These are phyloP conservation scores for Globisporangium uncinulatum DNA, from an alignment of 352 stramenopile genomes.

Conservation along the genomic window DNA sequence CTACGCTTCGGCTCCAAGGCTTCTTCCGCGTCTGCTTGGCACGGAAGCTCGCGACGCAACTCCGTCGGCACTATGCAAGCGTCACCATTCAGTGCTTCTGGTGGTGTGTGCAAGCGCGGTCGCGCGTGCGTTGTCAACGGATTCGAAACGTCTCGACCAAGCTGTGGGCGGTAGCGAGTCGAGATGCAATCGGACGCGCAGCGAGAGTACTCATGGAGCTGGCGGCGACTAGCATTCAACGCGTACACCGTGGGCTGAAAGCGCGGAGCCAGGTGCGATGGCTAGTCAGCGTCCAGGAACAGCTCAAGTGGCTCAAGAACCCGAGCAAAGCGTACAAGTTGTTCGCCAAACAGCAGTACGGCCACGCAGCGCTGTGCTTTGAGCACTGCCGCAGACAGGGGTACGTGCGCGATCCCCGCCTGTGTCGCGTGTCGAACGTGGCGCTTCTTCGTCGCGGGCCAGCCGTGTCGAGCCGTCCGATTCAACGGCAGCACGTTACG, in stretches of 20 bases:
- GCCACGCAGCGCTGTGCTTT: slow-evolving; percentile 39
- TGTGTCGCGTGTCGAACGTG: not conserved
- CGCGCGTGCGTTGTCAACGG: slow-evolving; percentile 16
- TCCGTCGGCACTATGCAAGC: slow-evolving; percentile 22
- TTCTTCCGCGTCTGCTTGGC: slow-evolving; percentile 44
- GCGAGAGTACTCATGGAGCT: slow-evolving; percentile 13
- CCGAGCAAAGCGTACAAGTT: slow-evolving; percentile 40
- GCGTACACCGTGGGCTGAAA: slow-evolving; percentile 32
- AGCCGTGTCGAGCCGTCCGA: not conserved
- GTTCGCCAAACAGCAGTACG: slow-evolving; percentile 29
- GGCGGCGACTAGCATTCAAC: slow-evolving; percentile 36
- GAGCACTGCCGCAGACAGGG: slow-evolving; percentile 46
- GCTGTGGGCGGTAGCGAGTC: slow-evolving; percentile 15
- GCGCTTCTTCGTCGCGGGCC: not conserved
- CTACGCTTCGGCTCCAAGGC: slow-evolving; percentile 29
- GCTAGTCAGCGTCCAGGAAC: slow-evolving; percentile 22
- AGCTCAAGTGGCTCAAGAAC: slow-evolving; percentile 44
- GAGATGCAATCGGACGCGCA: slow-evolving; percentile 17
- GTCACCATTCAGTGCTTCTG: slow-evolving; percentile 44
- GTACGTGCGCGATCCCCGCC: slow-evolving; percentile 14
- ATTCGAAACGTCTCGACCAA: slow-evolving; percentile 12
- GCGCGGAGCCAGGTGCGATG: slow-evolving; percentile 29
- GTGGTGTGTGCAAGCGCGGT: slow-evolving; percentile 26
- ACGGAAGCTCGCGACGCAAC: slow-evolving; percentile 14
- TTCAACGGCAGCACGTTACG: not conserved